phyloP scores from a whole-genome alignment of 2,329 filamentous ascomycete species.

The Apiospora aurea region DNA sequence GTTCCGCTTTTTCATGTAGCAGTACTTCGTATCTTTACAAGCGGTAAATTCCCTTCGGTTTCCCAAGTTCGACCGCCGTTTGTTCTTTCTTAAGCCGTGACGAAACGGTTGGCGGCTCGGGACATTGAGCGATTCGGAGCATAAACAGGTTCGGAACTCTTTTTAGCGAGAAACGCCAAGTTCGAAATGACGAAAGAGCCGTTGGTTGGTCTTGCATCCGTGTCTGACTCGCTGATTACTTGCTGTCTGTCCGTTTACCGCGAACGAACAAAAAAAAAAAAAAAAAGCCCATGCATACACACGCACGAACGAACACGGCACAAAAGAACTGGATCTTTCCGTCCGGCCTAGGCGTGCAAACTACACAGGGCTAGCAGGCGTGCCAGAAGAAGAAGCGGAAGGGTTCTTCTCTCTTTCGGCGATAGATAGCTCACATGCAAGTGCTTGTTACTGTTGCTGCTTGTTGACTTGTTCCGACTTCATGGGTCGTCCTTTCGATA shows the following conservation, averaged over 20 bases:
- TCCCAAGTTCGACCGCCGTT: background rate
- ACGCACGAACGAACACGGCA: background rate
- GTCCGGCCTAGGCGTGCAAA: background rate
- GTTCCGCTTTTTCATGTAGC: background rate
- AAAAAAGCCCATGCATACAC: background rate
- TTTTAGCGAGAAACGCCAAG: background rate
- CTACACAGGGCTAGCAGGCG: background rate
- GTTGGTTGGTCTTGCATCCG: background rate
- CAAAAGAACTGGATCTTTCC: background rate
- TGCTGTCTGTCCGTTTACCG: background rate
- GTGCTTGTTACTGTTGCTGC: background rate
- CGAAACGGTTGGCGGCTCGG: background rate
- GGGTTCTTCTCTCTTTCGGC: background rate
- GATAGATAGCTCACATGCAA: background rate
- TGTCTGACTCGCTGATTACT: conserved; percentile 5
- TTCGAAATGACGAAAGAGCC: background rate
- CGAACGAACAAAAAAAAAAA: background rate
- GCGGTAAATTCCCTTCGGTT: background rate
- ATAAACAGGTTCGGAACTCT: background rate
- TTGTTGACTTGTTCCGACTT: background rate
- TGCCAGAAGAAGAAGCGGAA: conserved; percentile 10
- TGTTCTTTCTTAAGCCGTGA: background rate
- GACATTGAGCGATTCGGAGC: background rate
- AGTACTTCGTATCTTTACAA: background rate
- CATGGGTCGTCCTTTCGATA: background rate